These are phyloP conservation scores for Penicillium crystallinum DNA, from an alignment of 495 filamentous ascomycete genomes.

Conservation along the genomic window DNA sequence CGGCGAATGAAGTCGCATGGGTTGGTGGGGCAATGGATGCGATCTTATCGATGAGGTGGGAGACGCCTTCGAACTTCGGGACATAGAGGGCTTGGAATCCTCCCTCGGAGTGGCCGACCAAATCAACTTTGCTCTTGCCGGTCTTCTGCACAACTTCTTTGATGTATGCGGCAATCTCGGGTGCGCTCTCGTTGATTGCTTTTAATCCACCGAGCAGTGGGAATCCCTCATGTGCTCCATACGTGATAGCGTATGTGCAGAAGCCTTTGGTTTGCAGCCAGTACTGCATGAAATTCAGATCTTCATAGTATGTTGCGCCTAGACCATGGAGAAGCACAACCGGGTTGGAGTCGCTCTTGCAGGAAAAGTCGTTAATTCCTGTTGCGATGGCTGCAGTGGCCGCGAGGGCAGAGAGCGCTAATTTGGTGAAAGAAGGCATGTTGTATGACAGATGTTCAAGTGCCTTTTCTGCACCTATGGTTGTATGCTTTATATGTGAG, in stretches of 20 bases:
- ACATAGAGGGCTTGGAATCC: slow-evolving; percentile 49
- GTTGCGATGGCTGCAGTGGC: slow-evolving; percentile 16
- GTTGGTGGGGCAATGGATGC: slow-evolving; percentile 49
- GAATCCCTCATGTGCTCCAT: slow-evolving; percentile 45
- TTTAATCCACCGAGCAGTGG: slow-evolving; percentile 44
- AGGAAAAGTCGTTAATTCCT: slow-evolving; percentile 39
- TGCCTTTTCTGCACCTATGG: not conserved
- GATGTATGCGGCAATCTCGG: slow-evolving; percentile 47
- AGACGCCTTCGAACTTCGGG: slow-evolving; percentile 45
- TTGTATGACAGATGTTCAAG: not conserved
- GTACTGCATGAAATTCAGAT: slow-evolving; percentile 48
- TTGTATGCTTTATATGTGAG: not conserved
- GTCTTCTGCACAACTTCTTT: slow-evolving; percentile 36
- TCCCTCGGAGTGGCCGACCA: slow-evolving; percentile 54
- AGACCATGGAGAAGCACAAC: slow-evolving; percentile 51
- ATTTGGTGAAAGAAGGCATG: slow-evolving; percentile 17
- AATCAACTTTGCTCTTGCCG: slow-evolving; percentile 41
- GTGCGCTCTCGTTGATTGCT: slow-evolving; percentile 41
- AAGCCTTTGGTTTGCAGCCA: slow-evolving; percentile 47
- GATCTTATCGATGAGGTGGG: slow-evolving; percentile 40
- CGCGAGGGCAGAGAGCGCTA: slow-evolving; percentile 11
- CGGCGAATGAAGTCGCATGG: slow-evolving; percentile 43
- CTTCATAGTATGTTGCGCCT: slow-evolving; percentile 46
- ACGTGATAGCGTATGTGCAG: slow-evolving; percentile 49
- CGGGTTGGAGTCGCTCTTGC: slow-evolving; percentile 38